Evolutionary conservation across 2,329 filamentous ascomycete species (phyloP).

Genomic region (Fusarium solani-melongenae): DNA sequence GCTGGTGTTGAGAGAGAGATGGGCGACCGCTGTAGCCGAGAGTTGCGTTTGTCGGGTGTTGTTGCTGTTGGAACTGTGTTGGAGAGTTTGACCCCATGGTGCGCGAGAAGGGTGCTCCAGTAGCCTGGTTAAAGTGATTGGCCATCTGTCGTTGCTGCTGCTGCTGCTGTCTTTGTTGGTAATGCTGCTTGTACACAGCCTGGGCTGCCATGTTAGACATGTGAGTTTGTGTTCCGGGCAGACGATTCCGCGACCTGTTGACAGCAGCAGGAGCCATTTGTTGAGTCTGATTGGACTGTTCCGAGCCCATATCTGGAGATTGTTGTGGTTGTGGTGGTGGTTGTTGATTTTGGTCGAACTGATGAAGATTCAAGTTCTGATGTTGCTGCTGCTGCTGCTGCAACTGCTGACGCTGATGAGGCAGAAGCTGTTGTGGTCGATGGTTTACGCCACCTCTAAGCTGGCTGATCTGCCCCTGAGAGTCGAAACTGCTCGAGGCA

Average conservation of each 20-base stretch:
- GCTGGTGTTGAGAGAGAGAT: conserved; percentile 9
- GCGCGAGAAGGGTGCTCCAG: conserved; percentile 18
- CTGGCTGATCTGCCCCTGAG: conserved; percentile 17
- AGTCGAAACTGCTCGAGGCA: conserved; percentile 27
- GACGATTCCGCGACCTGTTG: conserved; percentile 3
- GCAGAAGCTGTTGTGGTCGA: conserved; percentile 13
- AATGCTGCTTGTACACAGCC: conserved; percentile 25
- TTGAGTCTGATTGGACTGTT: conserved; percentile 1
- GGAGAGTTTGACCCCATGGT: conserved; percentile 12
- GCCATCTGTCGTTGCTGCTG: conserved; percentile 34
- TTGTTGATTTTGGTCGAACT: conserved; percentile 21
- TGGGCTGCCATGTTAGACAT: conserved; percentile 14
- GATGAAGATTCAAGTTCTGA: conserved; percentile 9
- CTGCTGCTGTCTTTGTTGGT: conserved; percentile 15
- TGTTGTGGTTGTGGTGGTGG: conserved; percentile 8
- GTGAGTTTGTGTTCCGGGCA: background rate
- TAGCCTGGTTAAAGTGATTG: conserved; percentile 23
- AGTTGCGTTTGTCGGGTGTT: conserved; percentile 20
- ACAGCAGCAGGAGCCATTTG: conserved; percentile 1
- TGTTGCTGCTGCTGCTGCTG: conserved; percentile 21
- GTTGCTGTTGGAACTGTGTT: conserved; percentile 32
- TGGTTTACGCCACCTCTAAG: conserved; percentile 6
- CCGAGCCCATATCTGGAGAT: conserved; percentile 11
- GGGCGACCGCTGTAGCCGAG: background rate
- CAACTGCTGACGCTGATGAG: conserved; percentile 16